phyloP scores from a whole-genome alignment of 345 rosid genomes.

The Isatis tinctoria region DNA sequence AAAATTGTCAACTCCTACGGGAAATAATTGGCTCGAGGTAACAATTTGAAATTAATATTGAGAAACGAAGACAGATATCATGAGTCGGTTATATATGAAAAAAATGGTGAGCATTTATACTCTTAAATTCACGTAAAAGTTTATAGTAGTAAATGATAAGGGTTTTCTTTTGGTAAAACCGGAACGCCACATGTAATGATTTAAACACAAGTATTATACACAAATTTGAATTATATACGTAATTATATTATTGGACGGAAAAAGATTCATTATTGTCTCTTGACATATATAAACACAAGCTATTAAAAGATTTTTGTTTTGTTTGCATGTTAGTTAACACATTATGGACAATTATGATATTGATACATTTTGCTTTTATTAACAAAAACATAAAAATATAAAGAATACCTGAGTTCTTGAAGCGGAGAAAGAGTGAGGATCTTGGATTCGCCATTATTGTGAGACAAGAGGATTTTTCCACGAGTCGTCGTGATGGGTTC shows the following conservation, averaged over 20 bases:
- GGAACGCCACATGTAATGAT: neutral
- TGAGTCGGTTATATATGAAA: neutral
- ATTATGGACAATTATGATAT: neutral
- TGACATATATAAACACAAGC: neutral
- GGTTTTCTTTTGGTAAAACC: neutral
- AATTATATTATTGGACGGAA: neutral
- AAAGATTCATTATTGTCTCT: neutral
- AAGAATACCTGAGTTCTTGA: conserved; percentile 28
- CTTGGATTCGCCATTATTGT: conserved; percentile 32
- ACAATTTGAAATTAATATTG: neutral
- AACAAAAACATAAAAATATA: neutral
- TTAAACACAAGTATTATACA: neutral
- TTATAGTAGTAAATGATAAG: neutral
- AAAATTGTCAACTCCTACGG: neutral
- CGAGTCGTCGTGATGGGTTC: conserved; percentile 51
- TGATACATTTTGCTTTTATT: neutral
- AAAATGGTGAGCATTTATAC: neutral
- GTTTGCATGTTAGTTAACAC: neutral
- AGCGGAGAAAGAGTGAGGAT: conserved; percentile 28
- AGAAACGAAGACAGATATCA: neutral
- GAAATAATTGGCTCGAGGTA: neutral
- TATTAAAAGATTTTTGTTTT: neutral
- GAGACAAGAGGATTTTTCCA: conserved; percentile 36
- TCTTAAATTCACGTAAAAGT: neutral
- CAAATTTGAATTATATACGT: neutral